These are phyloP conservation scores for Trichosporon sp. DNA, from an alignment of 1,284 basidiomycete genomes.

Conservation along the genomic window DNA sequence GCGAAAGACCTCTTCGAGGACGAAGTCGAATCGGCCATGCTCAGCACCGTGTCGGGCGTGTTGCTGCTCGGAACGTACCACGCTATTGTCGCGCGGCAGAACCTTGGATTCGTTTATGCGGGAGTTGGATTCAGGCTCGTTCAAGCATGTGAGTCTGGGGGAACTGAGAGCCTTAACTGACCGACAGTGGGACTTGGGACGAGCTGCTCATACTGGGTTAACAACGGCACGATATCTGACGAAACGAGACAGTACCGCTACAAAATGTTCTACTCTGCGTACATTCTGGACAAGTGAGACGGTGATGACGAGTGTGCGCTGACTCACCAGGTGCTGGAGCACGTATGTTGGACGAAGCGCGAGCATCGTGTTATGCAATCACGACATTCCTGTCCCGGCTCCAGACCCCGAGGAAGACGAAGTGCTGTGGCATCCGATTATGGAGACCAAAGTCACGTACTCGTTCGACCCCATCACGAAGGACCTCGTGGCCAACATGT, in stretches of 20 bases:
- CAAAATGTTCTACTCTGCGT: constrained; percentile 37
- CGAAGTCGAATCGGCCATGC: constrained; percentile 43
- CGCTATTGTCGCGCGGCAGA: constrained; percentile 34
- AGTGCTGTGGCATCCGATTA: constrained; percentile 29
- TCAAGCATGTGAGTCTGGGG: constrained; percentile 30
- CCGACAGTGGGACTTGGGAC: constrained; percentile 40
- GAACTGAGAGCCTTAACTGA: constrained; percentile 14
- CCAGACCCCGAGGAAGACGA: constrained; percentile 35
- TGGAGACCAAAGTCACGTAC: constrained; percentile 22
- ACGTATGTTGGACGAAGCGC: constrained; percentile 41
- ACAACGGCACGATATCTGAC: constrained; percentile 39
- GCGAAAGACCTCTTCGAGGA: constrained; percentile 43
- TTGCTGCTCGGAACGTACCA: constrained; percentile 43
- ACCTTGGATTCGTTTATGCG: constrained; percentile 38
- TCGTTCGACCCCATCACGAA: constrained; percentile 24
- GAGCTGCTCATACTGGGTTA: constrained; percentile 42
- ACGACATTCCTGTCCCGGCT: constrained; percentile 33
- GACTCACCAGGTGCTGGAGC: constrained; percentile 34
- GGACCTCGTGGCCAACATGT: constrained; percentile 23
- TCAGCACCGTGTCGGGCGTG: constrained; percentile 43
- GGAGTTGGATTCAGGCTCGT: constrained; percentile 35
- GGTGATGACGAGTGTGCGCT: not conserved
- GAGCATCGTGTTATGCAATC: constrained; percentile 26
- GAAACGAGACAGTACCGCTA: constrained; percentile 38
- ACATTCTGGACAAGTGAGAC: constrained; percentile 41